Percentiles rank a stretch among this genome's conserved stretches.
phyloP scores from a whole-genome alignment of 176 grass and related monocot species.

The Otatea glauca region DNA sequence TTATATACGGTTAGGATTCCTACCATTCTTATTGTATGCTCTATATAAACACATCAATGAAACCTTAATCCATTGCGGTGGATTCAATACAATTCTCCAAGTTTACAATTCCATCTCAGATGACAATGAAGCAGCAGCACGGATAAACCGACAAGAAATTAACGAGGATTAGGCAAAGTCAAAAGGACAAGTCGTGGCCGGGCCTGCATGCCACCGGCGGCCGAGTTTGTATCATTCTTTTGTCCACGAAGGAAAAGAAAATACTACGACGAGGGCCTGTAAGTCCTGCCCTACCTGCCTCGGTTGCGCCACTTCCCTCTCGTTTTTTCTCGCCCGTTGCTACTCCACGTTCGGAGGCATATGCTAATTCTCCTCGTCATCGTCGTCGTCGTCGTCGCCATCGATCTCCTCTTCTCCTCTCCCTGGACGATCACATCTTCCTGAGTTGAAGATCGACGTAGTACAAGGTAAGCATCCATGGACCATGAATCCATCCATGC shows the following conservation, averaged over 20 bases:
- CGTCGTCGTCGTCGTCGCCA: neutral
- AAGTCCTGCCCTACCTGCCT: neutral
- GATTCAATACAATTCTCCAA: too few species aligned
- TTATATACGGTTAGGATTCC: too few species aligned
- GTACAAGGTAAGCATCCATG: neutral
- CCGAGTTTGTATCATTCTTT: neutral
- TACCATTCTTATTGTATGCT: too few species aligned
- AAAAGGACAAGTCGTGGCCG: too few species aligned
- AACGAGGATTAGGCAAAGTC: too few species aligned
- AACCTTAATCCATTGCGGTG: too few species aligned
- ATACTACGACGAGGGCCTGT: neutral
- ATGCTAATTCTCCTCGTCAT: neutral
- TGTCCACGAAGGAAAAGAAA: neutral
- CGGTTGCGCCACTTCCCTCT: slow-evolving; percentile 18
- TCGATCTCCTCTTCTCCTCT: neutral
- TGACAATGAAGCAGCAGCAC: neutral
- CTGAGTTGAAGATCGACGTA: neutral
- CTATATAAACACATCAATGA: too few species aligned
- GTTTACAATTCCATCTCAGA: neutral
- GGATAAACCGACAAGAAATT: neutral
- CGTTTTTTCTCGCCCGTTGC: slow-evolving; percentile 25
- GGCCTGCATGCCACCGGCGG: neutral
- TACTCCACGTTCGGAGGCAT: neutral
- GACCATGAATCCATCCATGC: neutral
- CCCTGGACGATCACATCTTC: neutral